phyloP scores from a whole-genome alignment of 805 yeast genomes.

The Saccharomycopsis sp. region DNA sequence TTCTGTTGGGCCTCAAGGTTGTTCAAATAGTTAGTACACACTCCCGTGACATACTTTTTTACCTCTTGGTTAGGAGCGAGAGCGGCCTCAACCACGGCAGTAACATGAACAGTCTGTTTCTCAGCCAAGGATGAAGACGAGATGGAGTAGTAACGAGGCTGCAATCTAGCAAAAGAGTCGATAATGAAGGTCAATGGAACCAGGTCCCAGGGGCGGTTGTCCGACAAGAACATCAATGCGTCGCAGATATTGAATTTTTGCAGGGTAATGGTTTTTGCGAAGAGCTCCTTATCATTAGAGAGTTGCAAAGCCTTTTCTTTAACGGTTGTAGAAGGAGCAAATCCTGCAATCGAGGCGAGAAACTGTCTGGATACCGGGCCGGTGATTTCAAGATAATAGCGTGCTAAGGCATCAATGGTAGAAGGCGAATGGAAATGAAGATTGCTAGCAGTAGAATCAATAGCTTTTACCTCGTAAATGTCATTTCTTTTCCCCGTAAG shows the following conservation, averaged over 20 bases:
- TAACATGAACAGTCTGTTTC: slow-evolving; percentile 68
- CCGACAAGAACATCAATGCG: slow-evolving; percentile 54
- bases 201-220: slow-evolving; percentile 58
- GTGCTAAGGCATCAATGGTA: slow-evolving; percentile 78
- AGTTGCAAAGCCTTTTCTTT: slow-evolving; percentile 45
- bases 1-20: slow-evolving; percentile 60
- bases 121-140: slow-evolving; percentile 82
- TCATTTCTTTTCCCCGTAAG: slow-evolving; percentile 44
- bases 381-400: slow-evolving; percentile 83
- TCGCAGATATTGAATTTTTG: slow-evolving; percentile 71
- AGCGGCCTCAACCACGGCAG: slow-evolving; percentile 84
- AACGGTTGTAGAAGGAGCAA: slow-evolving; percentile 65
- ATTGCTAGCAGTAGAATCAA: slow-evolving; percentile 60
- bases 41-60: slow-evolving; percentile 48
- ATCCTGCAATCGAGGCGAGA: slow-evolving; percentile 63
- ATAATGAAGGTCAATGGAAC: slow-evolving; percentile 82
- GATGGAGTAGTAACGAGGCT: slow-evolving; percentile 94
- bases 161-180: slow-evolving; percentile 74
- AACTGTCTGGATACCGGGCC: slow-evolving; percentile 93
- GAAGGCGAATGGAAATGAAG: slow-evolving; percentile 64
- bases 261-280: slow-evolving; percentile 57
- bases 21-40: slow-evolving; percentile 81
- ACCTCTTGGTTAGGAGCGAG: slow-evolving; percentile 27
- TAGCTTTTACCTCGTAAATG: slow-evolving; percentile 57
- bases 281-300: slow-evolving; percentile 61